Evolutionary conservation across 2,329 filamentous ascomycete species (phyloP), one percentile per base, ranked within the genome.

Genomic region (Exophiala mesophila): DNA sequence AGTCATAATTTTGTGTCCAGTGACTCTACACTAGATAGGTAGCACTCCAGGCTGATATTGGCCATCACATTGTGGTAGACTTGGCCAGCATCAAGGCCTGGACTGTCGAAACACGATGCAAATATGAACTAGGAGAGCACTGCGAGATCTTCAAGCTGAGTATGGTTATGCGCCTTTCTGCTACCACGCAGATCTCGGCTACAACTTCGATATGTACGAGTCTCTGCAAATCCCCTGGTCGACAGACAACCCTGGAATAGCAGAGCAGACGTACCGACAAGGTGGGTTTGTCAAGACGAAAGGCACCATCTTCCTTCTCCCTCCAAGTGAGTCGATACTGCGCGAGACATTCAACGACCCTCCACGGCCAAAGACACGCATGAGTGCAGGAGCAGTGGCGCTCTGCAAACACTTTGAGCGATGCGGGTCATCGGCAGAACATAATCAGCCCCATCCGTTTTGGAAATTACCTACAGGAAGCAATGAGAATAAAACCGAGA

Each of bases 351-450:
- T 48, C 43, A 49, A 53, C 23, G 37, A 42, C 8, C 52, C 54
- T 16, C 54, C 52, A 6, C 45, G 54, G 16, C 44, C 54, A 12
- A 45, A 47, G 37, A 53, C 52, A 7, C 48, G 47, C n/a, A 52
- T 54, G 52, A 50, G 48, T 6, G 44, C 52, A 3, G 54, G 54
- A 12, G 54, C 54, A 18, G 47, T 53, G 9, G 54, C 54, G 1
- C 50, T 56, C n/a, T 55, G 52, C 36, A 56, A 56, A 35, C 54
- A 56, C 36, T 55, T 56, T 34, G 54, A 56, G 34, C 50, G 54
- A 13, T 45, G 52, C 8, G 48, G 44, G 15, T 39, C 48, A 9
- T 50, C 49, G 2, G 47, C 47, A 10, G 50, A 56, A 34, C 51
- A 53, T 41, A 47, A 47, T 13, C 37, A 39, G 10, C 34, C 31